These are phyloP conservation scores for Hortaea sp. DNA, from an alignment of 2,329 filamentous ascomycete genomes.

Conservation along the genomic window DNA sequence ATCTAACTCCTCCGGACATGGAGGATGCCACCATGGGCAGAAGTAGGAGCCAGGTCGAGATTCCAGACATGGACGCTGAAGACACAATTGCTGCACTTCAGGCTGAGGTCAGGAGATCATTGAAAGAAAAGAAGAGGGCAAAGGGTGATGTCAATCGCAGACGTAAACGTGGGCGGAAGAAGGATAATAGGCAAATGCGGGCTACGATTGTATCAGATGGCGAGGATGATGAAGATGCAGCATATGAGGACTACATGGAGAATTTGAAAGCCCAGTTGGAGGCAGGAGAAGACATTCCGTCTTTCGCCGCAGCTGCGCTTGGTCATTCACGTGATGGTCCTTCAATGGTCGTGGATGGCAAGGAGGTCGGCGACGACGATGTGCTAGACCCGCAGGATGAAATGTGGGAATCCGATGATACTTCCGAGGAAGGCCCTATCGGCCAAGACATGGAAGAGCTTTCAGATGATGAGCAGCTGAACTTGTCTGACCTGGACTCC, in stretches of 20 bases:
- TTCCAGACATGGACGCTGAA: conserved; percentile 5
- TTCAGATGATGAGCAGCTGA: conserved; percentile 28
- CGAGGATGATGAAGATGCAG: conserved; percentile 35
- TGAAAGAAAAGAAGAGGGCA: conserved; percentile 1
- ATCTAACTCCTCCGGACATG: not conserved
- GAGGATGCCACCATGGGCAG: no score
- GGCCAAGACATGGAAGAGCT: conserved; percentile 14
- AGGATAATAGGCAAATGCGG: conserved; percentile 21
- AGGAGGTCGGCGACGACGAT: conserved; percentile 20
- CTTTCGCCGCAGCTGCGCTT: conserved; percentile 1
- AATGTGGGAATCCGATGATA: conserved; percentile 23
- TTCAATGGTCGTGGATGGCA: conserved; percentile 20
- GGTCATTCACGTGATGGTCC: conserved; percentile 12
- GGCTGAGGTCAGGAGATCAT: not conserved
- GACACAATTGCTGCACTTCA: conserved; percentile 13
- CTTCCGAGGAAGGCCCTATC: conserved; percentile 6
- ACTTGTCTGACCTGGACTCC: conserved; percentile 28
- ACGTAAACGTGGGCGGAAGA: conserved; percentile 23
- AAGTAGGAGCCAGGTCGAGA: no score
- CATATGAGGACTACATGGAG: conserved; percentile 57
- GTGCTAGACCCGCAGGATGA: conserved; percentile 19
- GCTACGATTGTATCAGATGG: conserved; percentile 34
- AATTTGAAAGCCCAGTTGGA: conserved; percentile 43
- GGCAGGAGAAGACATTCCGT: conserved; percentile 11
- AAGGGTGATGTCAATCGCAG: conserved; percentile 7